phyloP scores from a whole-genome alignment of 495 filamentous ascomycete genomes.

The Pseudomonodictys pantanalensis region DNA sequence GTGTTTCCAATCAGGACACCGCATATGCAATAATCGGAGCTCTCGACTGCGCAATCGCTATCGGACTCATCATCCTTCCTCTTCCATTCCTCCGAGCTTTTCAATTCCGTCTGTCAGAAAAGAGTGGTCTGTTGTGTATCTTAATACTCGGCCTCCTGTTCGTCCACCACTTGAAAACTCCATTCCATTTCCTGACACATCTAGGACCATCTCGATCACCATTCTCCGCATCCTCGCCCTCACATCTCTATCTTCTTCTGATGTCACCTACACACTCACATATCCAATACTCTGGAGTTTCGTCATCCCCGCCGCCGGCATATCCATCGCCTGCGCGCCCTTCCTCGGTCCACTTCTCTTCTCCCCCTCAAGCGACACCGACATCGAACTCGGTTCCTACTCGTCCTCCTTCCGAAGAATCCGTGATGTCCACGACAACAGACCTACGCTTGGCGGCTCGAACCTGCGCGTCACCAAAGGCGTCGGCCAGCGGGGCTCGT shows the following conservation, averaged over 20 bases:
- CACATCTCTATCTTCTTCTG: not conserved
- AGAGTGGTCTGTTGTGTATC: constrained; percentile 13
- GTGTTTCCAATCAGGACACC: not conserved
- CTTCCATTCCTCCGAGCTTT: constrained; percentile 10
- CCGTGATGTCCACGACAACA: too few species aligned
- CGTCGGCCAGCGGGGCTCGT: not conserved
- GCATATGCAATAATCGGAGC: constrained; percentile 7
- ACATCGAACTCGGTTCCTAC: too few species aligned
- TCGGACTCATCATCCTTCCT: constrained; percentile 5
- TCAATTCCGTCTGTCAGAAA: constrained; percentile 3
- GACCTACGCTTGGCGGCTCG: too few species aligned
- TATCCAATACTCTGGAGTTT: constrained; percentile 21
- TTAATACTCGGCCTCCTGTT: constrained; percentile 15
- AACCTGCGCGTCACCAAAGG: not conserved
- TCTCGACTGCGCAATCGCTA: constrained; percentile 6
- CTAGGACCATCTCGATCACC: constrained; percentile 13
- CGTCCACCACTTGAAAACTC: not conserved
- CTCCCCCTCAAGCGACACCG: not conserved
- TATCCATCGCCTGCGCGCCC: constrained; percentile 21
- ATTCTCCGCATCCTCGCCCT: constrained; percentile 19
- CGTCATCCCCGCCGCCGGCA: constrained; percentile 17
- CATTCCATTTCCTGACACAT: not conserved
- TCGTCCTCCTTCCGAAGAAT: too few species aligned
- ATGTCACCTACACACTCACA: constrained; percentile 20
- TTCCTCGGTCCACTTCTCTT: constrained; percentile 16